A percentile compares a stretch with the other conserved stretches of the same genome.
Conservation (phyloP, 73 alveolate genomes). For the Durusdinium trenchii region DNA sequence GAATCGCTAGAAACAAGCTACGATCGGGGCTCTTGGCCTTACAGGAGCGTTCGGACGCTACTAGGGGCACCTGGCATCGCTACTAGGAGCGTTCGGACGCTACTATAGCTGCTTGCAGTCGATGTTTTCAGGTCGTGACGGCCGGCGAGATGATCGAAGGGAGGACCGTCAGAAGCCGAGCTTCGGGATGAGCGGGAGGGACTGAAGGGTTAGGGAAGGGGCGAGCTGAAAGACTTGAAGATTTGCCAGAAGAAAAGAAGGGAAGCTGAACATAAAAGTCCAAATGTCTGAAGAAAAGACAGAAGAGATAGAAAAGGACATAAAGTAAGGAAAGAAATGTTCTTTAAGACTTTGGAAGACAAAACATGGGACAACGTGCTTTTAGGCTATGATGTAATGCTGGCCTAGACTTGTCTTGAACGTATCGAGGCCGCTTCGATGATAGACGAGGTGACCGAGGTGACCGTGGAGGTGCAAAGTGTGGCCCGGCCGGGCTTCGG, state of each 20-base stretch:
- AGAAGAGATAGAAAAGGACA: too few relatives aligned
- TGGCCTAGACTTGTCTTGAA: too few relatives aligned
- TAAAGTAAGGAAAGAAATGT: too few relatives aligned
- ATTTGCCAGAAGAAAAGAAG: too few relatives aligned
- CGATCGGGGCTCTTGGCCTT: not conserved
- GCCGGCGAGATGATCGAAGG: conserved; percentile 36
- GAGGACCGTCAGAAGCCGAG: not conserved
- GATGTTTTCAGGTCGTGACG: not conserved
- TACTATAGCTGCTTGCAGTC: not conserved
- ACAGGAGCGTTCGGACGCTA: not conserved
- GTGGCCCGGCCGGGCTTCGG: not conserved
- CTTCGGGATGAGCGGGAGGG: too few relatives aligned
- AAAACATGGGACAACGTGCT: too few relatives aligned
- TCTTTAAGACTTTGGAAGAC: too few relatives aligned
- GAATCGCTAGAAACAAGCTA: not conserved
- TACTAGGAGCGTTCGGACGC: not conserved
- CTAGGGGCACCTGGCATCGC: not conserved
- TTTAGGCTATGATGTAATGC: too few relatives aligned
- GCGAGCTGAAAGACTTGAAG: too few relatives aligned
- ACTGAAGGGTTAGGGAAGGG: too few relatives aligned
- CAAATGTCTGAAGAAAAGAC: too few relatives aligned
- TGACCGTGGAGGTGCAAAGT: not conserved
- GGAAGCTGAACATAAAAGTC: too few relatives aligned
- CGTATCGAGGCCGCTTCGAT: not conserved
- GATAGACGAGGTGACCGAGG: not conserved